phyloP scores from a whole-genome alignment of 768 basidiomycete species.

The Phlegmacium glaucopus region DNA sequence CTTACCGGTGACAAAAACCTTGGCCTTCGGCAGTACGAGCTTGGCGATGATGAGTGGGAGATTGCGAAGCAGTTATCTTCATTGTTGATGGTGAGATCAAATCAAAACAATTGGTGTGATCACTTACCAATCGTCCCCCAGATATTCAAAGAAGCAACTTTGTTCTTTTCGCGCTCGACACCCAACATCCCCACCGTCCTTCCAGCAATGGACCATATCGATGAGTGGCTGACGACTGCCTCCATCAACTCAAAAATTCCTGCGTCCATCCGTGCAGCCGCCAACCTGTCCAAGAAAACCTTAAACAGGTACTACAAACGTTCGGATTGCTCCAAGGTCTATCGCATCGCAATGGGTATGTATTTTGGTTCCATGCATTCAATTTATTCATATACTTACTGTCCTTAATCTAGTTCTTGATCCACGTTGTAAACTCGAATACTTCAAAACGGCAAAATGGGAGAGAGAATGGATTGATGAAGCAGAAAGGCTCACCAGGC shows the following conservation, averaged over 20 bases:
- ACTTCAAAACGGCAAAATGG: constrained; percentile 21
- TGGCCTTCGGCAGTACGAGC: constrained; percentile 15
- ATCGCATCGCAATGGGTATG: constrained; percentile 33
- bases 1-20: constrained; percentile 15
- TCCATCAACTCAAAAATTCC: background rate
- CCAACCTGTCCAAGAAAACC: constrained; percentile 17
- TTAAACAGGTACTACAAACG: constrained; percentile 26
- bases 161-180: background rate
- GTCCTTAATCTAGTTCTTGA: constrained; percentile 25
- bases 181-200: background rate
- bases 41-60: constrained; percentile 25
- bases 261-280: constrained; percentile 16
- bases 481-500: too few species aligned
- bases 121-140: background rate
- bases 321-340: constrained; percentile 26
- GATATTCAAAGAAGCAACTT: background rate
- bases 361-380: background rate
- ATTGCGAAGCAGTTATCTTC: constrained; percentile 22
- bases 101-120: too few species aligned
- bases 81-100: constrained; percentile 6
- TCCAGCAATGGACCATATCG: constrained; percentile 10
- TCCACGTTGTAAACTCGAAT: constrained; percentile 22
- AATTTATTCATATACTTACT: too few species aligned
- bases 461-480: constrained; percentile 16
- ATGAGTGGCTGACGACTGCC: constrained; percentile 2